Conservation (phyloP, 768 basidiomycete genomes). For the Hydnum rufescens region DNA sequence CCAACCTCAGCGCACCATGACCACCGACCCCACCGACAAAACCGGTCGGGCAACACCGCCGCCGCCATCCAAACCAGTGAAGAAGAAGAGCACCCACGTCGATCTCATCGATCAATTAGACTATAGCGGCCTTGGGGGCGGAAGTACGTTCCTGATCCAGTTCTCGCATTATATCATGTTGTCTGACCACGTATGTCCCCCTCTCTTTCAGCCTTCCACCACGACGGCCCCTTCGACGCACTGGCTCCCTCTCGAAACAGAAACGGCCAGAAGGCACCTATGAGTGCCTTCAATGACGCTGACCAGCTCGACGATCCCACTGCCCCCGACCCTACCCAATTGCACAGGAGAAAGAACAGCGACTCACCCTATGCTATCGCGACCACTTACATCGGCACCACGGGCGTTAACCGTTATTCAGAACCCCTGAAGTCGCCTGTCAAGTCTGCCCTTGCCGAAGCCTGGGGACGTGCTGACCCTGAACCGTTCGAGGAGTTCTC, state of each 20-base stretch:
- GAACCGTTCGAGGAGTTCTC: slow-evolving; percentile 83
- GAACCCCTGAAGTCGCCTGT: background rate
- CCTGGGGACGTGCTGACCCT: slow-evolving; percentile 84
- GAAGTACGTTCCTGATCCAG: slow-evolving; percentile 33
- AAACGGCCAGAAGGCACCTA: slow-evolving; percentile 51
- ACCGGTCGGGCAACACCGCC: background rate
- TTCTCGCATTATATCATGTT: background rate
- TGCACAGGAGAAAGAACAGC: slow-evolving; percentile 7
- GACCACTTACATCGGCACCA: background rate
- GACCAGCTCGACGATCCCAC: slow-evolving; percentile 17
- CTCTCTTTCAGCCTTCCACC: slow-evolving; percentile 54
- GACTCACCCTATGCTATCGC: slow-evolving; percentile 12
- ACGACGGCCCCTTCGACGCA: slow-evolving; percentile 83
- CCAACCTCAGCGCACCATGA: background rate
- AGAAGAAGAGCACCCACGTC: slow-evolving; percentile 28
- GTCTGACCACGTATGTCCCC: background rate
- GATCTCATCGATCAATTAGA: slow-evolving; percentile 83
- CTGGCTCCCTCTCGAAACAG: slow-evolving; percentile 80
- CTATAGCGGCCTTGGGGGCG: slow-evolving; percentile 54
- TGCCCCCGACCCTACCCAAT: slow-evolving; percentile 7
- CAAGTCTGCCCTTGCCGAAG: slow-evolving; percentile 80
- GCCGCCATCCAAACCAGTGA: background rate
- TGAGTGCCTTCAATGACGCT: slow-evolving; percentile 36
- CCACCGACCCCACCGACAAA: background rate
- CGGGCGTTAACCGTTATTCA: slow-evolving; percentile 1